Evolutionary conservation across 345 rosid species (phyloP), one percentile per base, ranked within the genome.

Genomic region (Pistacia integerrima): DNA sequence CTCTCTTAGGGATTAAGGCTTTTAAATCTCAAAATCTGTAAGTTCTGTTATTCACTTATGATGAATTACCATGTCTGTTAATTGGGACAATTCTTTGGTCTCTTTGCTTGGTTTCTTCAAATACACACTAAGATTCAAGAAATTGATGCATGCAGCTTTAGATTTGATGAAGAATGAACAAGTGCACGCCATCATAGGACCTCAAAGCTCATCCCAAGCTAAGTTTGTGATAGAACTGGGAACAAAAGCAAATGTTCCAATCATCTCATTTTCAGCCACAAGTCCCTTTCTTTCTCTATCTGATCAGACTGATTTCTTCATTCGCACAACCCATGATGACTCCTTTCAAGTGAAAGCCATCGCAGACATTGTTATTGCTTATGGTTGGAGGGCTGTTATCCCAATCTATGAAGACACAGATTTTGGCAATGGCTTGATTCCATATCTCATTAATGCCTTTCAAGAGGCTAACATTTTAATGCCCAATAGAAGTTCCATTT

Each of bases 131-230:
- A 25, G 0, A 25, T 25, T 25, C 25, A 25, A 25, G 25, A 25
- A 25, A 25, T 25, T 25, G 25, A 25, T 25, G 25, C 25, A 25
- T 25, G 25, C 86, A 84, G 91, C 89, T 41, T 49, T 84, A 14
- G 86, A 88, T 36, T 25, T 25, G 25, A 25, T 25, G 25, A 25
- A 25, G 25, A 25, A 25, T 25, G 25, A 25, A 25, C 25, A 82
- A 60, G 85, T 75, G 55, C 71, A 71, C 41, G 82, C 77, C 20
- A 75, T 82, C 30, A 25, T 82, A n/a, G 85, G 85, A 14, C 85
- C 85, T 18, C 61, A 57, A 41, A 74, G 41, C 3, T 82, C 85
- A 17, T 49, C 13, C 18, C 35, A 82, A 62, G 74, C 79, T 2
- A 33, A 70, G 22, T 68, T 75, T 67, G 54, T 82, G 36, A 67